These are phyloP conservation scores for Lanmaoa rubissima DNA, from an alignment of 768 basidiomycete genomes.

Conservation along the genomic window DNA sequence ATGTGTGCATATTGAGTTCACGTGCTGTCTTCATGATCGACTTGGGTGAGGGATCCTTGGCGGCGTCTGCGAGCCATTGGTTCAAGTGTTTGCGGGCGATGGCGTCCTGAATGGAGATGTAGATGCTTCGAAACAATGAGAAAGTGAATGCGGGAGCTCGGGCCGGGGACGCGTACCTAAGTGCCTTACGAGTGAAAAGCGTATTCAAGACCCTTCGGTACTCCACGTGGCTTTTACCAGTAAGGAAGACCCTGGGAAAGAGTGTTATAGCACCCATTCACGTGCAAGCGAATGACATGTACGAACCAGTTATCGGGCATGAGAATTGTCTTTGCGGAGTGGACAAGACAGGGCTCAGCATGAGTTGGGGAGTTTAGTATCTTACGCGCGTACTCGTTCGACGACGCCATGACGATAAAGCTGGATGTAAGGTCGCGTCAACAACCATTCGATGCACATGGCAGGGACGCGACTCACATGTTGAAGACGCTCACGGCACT, in stretches of 20 bases:
- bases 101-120: constrained; percentile 78
- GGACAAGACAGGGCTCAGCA: constrained; percentile 92
- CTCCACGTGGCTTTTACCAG: constrained; percentile 88
- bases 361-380: constrained; percentile 92
- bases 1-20: constrained; percentile 95
- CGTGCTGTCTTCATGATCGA: constrained; percentile 91
- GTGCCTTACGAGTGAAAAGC: constrained; percentile 92
- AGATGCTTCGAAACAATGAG: constrained; percentile 52
- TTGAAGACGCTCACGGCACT: constrained; percentile 95
- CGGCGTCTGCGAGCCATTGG: constrained; percentile 64
- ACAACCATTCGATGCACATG: not conserved
- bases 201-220: constrained; percentile 89
- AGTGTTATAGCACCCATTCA: not conserved
- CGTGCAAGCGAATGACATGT: constrained; percentile 5
- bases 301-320: constrained; percentile 81
- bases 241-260: constrained; percentile 88
- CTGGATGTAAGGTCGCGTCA: constrained; percentile 43
- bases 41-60: constrained; percentile 45
- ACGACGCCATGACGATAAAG: constrained; percentile 97
- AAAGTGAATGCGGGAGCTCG: not conserved
- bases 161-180: constrained; percentile 54
- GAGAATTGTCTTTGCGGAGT: constrained; percentile 86
- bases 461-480: constrained; percentile 57
- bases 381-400: constrained; percentile 90
- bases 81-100: constrained; percentile 76